Evolutionary conservation across 2,329 filamentous ascomycete species (phyloP).

Genomic region (Pestalotiopsis sp.): DNA sequence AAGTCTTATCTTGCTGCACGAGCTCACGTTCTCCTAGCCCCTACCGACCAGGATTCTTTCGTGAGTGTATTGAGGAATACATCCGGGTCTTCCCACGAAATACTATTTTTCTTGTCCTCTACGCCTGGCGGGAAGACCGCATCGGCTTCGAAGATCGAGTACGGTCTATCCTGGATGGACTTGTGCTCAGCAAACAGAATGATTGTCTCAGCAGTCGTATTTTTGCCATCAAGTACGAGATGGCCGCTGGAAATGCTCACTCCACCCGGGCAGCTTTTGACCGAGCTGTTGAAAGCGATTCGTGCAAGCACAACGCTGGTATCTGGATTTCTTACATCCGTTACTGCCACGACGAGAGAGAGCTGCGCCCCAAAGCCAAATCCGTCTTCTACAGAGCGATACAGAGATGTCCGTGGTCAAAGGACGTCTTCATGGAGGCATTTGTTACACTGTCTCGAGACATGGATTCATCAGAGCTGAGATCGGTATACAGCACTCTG

Average conservation of each 20-base stretch:
- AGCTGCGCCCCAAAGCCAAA: constrained; percentile 28
- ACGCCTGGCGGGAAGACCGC: constrained; percentile 73
- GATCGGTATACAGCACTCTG: constrained; percentile 50
- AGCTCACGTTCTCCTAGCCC: constrained; percentile 43
- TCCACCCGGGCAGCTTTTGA: constrained; percentile 55
- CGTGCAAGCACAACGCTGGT: constrained; percentile 40
- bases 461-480: constrained; percentile 51
- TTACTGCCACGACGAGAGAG: constrained; percentile 39
- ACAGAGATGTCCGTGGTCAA: constrained; percentile 43
- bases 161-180: constrained; percentile 63
- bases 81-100: constrained; percentile 73
- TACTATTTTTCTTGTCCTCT: constrained; percentile 72
- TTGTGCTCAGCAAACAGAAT: constrained; percentile 42
- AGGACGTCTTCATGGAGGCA: constrained; percentile 54
- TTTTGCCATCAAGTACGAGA: constrained; percentile 56
- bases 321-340: constrained; percentile 56
- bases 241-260: constrained; percentile 48
- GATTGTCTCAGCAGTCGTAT: constrained; percentile 47
- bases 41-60: constrained; percentile 69
- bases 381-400: constrained; percentile 35
- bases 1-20: background rate
- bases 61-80: constrained; percentile 62
- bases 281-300: constrained; percentile 46
- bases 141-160: constrained; percentile 78
- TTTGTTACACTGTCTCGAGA: constrained; percentile 47